Conservation (phyloP, 768 basidiomycete species). For the Mrakia frigida region DNA sequence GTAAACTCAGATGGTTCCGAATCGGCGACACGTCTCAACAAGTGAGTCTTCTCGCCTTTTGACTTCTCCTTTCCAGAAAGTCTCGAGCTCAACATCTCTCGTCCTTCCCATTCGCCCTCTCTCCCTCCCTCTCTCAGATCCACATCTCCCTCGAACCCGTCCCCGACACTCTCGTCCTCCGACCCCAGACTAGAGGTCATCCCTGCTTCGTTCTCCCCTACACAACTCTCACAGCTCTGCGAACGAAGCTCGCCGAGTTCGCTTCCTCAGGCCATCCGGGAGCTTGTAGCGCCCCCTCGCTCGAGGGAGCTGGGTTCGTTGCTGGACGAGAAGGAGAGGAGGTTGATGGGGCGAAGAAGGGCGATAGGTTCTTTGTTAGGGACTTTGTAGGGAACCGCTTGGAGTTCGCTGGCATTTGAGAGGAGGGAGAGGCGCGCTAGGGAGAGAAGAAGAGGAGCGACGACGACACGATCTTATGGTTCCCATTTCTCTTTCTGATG, state of each 20-base stretch:
- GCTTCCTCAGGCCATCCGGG: neutral
- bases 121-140: too few relatives aligned
- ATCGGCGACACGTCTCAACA: constrained; percentile 17
- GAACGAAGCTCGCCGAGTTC: neutral
- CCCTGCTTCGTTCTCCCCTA: constrained; percentile 27
- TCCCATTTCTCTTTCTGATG: neutral
- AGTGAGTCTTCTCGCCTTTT: neutral
- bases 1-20: constrained; percentile 27
- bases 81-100: neutral
- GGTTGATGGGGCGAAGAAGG: constrained; percentile 6
- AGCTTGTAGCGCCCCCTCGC: neutral
- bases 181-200: constrained; percentile 16
- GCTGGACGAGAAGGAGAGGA: neutral
- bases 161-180: constrained; percentile 4
- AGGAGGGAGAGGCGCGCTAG: neutral
- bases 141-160: constrained; percentile 26
- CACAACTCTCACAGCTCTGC: neutral
- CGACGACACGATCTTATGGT: neutral
- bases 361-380: constrained; percentile 27
- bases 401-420: constrained; percentile 18
- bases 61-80: neutral
- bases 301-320: constrained; percentile 9
- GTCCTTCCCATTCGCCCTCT: neutral
- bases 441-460: neutral
- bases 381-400: constrained; percentile 25